Evolutionary conservation across 768 basidiomycete genomes (phyloP).

Genomic region (Mycena epipterygia): DNA sequence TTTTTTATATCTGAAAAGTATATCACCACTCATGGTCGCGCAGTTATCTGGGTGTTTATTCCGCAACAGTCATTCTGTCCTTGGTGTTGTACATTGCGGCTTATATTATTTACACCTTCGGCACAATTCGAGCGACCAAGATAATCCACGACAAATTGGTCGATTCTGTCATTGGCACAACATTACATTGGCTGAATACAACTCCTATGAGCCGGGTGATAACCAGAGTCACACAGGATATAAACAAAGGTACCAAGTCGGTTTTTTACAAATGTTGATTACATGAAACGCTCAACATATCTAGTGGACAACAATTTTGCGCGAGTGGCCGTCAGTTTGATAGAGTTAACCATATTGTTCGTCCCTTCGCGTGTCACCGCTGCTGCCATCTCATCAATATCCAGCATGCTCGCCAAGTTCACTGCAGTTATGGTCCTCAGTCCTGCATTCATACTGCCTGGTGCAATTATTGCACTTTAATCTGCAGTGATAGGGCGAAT

Average conservation of each 20-base stretch:
- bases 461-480: constrained; percentile 48
- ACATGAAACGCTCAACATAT: not conserved
- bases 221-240: constrained; percentile 62
- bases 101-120: constrained; percentile 46
- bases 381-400: not conserved
- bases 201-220: constrained; percentile 58
- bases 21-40: not conserved
- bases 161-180: constrained; percentile 55
- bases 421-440: constrained; percentile 51
- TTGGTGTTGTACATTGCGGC: constrained; percentile 43
- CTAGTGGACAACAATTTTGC: constrained; percentile 24
- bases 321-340: not conserved
- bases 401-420: constrained; percentile 47
- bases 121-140: constrained; percentile 42
- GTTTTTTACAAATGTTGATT: too few species aligned
- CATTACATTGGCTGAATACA: constrained; percentile 47
- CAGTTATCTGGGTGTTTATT: constrained; percentile 57
- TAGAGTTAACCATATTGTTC: constrained; percentile 21
- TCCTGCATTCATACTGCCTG: constrained; percentile 56
- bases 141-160: constrained; percentile 53
- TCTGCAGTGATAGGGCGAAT: constrained; percentile 61
- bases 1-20: not conserved
- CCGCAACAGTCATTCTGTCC: constrained; percentile 40
- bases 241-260: constrained; percentile 42
- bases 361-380: not conserved